A percentile compares a stretch with the other conserved stretches of the same genome.
These are phyloP conservation scores for Neurospora sp. DNA, from an alignment of 495 filamentous ascomycete genomes.

Conservation along the genomic window DNA sequence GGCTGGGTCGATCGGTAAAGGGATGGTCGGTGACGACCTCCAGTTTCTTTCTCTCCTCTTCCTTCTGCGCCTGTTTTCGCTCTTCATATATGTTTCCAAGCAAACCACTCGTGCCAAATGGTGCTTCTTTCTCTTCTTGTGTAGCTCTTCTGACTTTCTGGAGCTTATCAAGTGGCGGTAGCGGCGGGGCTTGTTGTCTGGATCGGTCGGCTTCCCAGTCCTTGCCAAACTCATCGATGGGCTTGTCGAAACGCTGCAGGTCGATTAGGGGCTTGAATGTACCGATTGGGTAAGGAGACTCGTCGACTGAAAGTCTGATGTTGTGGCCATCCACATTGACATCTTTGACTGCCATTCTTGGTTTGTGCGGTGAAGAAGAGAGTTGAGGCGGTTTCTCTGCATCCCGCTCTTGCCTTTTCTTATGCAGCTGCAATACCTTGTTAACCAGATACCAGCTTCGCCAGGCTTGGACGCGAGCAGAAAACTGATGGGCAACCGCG, in stretches of 20 bases:
- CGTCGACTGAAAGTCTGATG: slow-evolving; percentile 24
- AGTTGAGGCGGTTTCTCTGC: slow-evolving; percentile 22
- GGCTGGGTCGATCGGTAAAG: slow-evolving; percentile 41
- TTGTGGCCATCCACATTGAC: slow-evolving; percentile 25
- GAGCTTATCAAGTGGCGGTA: background rate
- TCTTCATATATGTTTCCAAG: slow-evolving; percentile 33
- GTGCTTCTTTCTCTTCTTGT: slow-evolving; percentile 6
- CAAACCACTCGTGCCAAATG: slow-evolving; percentile 30
- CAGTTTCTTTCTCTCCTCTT: slow-evolving; percentile 7
- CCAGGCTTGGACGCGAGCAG: slow-evolving; percentile 64
- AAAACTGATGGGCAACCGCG: slow-evolving; percentile 54
- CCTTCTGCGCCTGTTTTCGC: slow-evolving; percentile 23
- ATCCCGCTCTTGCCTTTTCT: slow-evolving; percentile 4
- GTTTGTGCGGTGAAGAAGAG: slow-evolving; percentile 1
- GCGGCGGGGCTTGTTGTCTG: slow-evolving; percentile 11
- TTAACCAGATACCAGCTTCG: slow-evolving; percentile 81
- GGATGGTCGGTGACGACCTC: slow-evolving; percentile 15
- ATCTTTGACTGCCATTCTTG: slow-evolving; percentile 19
- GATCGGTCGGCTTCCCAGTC: slow-evolving; percentile 17
- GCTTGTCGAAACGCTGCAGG: slow-evolving; percentile 36
- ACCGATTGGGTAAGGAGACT: slow-evolving; percentile 41
- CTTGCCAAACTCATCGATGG: slow-evolving; percentile 27
- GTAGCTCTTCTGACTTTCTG: background rate
- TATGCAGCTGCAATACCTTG: slow-evolving; percentile 15
- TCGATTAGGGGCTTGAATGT: slow-evolving; percentile 48